Percentiles rank a stretch among this genome's conserved stretches.
These are phyloP conservation scores for Venturia effusa DNA, from an alignment of 2,329 filamentous ascomycete genomes.

Conservation along the genomic window DNA sequence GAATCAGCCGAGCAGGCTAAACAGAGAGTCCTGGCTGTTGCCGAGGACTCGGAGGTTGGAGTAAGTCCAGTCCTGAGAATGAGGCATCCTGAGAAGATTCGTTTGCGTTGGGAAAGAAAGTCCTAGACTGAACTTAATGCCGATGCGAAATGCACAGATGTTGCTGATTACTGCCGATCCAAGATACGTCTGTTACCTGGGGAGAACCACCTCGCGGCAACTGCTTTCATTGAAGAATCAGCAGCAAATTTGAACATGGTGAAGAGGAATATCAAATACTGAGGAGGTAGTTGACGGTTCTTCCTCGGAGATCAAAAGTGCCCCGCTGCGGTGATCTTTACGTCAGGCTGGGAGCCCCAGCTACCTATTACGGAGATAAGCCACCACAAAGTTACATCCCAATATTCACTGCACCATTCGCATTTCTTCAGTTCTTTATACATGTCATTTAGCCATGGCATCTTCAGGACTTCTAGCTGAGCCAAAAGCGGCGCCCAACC, in stretches of 20 bases:
- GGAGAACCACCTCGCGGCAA: too few relatives aligned
- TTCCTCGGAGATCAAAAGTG: not conserved
- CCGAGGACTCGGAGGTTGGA: not conserved
- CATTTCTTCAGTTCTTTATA: too few relatives aligned
- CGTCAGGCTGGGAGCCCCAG: not conserved
- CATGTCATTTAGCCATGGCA: not conserved
- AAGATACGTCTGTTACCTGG: too few relatives aligned
- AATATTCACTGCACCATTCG: not conserved
- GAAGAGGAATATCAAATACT: too few relatives aligned
- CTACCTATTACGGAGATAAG: not conserved
- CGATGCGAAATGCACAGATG: not conserved
- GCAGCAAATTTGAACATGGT: too few relatives aligned
- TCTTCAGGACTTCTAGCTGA: not conserved
- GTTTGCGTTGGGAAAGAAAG: not conserved
- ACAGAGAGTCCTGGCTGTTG: not conserved
- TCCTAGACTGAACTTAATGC: not conserved
- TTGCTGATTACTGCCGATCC: too few relatives aligned
- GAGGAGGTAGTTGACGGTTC: not conserved
- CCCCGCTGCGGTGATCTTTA: not conserved
- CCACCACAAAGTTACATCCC: not conserved
- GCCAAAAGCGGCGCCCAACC: slow-evolving; percentile 1
- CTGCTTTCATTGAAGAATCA: too few relatives aligned
- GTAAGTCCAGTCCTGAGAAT: slow-evolving; percentile 2
- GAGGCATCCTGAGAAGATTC: slow-evolving; percentile 6
- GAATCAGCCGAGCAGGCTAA: not conserved